A percentile compares a stretch with the other conserved stretches of the same genome.
These are phyloP conservation scores for Volvox reticuliferus DNA, from an alignment of 139 green algal species.

Conservation along the genomic window DNA sequence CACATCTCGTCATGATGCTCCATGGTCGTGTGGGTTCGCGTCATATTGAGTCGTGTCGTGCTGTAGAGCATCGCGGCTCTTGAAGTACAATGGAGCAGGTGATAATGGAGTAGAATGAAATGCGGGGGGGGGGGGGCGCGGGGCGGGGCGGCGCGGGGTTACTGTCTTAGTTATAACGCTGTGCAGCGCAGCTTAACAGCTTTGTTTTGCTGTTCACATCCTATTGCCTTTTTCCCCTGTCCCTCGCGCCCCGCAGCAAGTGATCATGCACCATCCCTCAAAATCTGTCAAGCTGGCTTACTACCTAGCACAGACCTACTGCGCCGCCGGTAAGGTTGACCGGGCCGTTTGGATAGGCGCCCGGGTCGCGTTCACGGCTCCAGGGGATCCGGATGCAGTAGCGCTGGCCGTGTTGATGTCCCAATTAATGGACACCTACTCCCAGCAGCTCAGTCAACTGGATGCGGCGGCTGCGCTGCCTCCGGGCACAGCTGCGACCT, in stretches of 20 bases:
- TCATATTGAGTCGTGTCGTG: too few species aligned
- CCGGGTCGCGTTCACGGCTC: not conserved
- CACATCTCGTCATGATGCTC: too few species aligned
- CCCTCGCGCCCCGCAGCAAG: slow-evolving; percentile 3
- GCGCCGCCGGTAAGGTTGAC: not conserved
- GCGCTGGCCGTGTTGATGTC: not conserved
- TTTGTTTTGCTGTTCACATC: not conserved
- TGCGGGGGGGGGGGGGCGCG: not conserved
- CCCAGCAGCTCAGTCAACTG: not conserved
- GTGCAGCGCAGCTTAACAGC: too few species aligned
- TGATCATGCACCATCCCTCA: not conserved
- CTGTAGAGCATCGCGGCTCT: too few species aligned
- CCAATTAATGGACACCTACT: not conserved
- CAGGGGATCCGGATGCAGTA: not conserved
- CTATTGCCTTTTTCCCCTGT: not conserved
- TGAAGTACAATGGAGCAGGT: too few species aligned
- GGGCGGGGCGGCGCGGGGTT: too few species aligned
- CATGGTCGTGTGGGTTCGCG: too few species aligned
- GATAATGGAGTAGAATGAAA: too few species aligned
- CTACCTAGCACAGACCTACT: slow-evolving; percentile 14
- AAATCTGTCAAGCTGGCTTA: slow-evolving; percentile 8
- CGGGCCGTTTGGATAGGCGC: not conserved
- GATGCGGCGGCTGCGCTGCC: slow-evolving; percentile 14
- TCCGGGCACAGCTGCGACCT: not conserved
- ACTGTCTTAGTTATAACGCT: not conserved